Conservation (phyloP, 2,329 filamentous ascomycete genomes). For the Phialocephala sp. region DNA sequence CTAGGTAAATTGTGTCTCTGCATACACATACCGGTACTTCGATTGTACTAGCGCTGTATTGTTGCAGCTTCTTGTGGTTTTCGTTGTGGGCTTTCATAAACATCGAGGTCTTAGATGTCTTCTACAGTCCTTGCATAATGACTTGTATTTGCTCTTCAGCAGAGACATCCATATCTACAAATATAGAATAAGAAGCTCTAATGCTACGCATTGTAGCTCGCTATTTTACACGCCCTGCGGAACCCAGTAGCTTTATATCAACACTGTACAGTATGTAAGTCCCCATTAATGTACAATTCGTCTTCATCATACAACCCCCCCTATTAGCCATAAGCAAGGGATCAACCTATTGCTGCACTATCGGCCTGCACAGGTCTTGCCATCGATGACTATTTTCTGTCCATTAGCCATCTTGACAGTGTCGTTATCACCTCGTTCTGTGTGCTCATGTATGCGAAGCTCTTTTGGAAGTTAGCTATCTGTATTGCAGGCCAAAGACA, state of each 20-base stretch:
- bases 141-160: no score
- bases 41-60: no score
- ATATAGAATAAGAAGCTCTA: background rate
- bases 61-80: no score
- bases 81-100: no score
- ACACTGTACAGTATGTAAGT: background rate
- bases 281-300: background rate
- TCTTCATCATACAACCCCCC: background rate
- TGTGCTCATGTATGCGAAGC: constrained; percentile 87
- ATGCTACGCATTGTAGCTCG: background rate
- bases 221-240: background rate
- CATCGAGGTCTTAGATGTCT: no score
- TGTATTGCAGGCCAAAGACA: background rate
- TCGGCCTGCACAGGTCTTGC: constrained; percentile 40
- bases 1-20: no score
- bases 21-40: no score
- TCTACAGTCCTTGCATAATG: no score
- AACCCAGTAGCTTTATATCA: background rate
- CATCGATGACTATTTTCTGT: constrained; percentile 43
- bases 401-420: constrained; percentile 70
- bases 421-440: constrained; percentile 92
- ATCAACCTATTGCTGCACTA: background rate
- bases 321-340: background rate
- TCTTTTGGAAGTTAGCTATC: constrained; percentile 55
- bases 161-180: no score